Evolutionary conservation across 257 asterid genomes (phyloP).

Genomic region (Verbena officinalis): DNA sequence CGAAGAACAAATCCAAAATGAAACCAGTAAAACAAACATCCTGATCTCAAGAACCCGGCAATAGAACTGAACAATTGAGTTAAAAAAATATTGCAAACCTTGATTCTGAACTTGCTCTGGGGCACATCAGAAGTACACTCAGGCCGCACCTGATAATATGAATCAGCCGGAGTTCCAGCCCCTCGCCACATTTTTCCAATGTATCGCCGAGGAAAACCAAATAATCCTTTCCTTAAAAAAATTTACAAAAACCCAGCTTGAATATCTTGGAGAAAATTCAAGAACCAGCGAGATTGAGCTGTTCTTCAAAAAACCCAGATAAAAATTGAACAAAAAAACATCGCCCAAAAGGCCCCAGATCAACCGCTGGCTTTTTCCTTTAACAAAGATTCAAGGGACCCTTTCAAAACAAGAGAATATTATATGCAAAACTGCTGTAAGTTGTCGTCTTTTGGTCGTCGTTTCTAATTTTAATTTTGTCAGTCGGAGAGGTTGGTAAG

Average conservation of each 20-base stretch:
- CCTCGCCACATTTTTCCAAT: constrained; percentile 73
- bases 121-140: constrained; percentile 82
- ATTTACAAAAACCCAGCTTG: constrained; percentile 7
- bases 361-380: constrained; percentile 28
- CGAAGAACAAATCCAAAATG: background rate
- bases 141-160: constrained; percentile 78
- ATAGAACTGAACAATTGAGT: background rate
- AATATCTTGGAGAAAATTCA: constrained; percentile 20
- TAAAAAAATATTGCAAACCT: constrained; percentile 51
- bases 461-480: constrained; percentile 4
- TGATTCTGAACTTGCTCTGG: constrained; percentile 85
- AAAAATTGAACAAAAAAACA: constrained; percentile 34
- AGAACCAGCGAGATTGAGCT: constrained; percentile 23
- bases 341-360: constrained; percentile 35
- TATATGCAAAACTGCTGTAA: constrained; percentile 21
- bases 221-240: constrained; percentile 4
- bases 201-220: constrained; percentile 8
- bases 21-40: constrained; percentile 1
- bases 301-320: constrained; percentile 40
- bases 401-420: constrained; percentile 21
- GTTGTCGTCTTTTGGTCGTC: constrained; percentile 23
- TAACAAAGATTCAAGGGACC: constrained; percentile 32
- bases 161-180: constrained; percentile 82
- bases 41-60: background rate
- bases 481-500: constrained; percentile 25